Percentiles rank a stretch among this genome's conserved stretches.
phyloP scores from a whole-genome alignment of 768 basidiomycete species.

The Amylocystis lapponica region DNA sequence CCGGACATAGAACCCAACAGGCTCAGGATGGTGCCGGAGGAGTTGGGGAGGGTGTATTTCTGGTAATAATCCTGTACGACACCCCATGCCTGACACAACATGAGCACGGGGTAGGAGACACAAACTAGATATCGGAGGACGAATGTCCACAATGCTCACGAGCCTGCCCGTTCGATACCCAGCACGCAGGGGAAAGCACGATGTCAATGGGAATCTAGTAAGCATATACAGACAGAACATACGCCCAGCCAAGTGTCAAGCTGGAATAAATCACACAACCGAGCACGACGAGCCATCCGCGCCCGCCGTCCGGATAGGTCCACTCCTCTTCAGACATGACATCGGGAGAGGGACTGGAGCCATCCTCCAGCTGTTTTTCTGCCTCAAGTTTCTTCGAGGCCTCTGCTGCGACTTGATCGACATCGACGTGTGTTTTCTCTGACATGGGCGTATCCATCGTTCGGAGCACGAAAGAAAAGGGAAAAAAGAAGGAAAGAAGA shows the following conservation, averaged over 20 bases:
- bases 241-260: constrained; percentile 19
- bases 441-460: constrained; percentile 18
- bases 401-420: constrained; percentile 1
- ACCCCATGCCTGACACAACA: constrained; percentile 22
- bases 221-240: constrained; percentile 10
- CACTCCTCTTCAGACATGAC: no score
- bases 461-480: not conserved
- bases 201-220: constrained; percentile 1
- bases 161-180: constrained; percentile 14
- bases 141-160: constrained; percentile 18
- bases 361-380: not conserved
- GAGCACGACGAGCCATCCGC: constrained; percentile 18
- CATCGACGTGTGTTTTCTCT: constrained; percentile 16
- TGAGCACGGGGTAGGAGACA: constrained; percentile 17
- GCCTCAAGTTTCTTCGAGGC: not conserved
- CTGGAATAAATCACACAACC: constrained; percentile 17
- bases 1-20: constrained; percentile 16
- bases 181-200: constrained; percentile 3
- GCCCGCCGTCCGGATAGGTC: constrained; percentile 17
- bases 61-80: constrained; percentile 32
- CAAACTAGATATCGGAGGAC: constrained; percentile 11
- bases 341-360: constrained; percentile 9
- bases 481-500: not conserved
- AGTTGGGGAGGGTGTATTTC: constrained; percentile 16
- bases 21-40: constrained; percentile 16